A percentile compares a stretch with the other conserved stretches of the same genome.
phyloP scores from a whole-genome alignment of 2,329 filamentous ascomycete genomes.

The Aspergillus oerlinghausenensis region DNA sequence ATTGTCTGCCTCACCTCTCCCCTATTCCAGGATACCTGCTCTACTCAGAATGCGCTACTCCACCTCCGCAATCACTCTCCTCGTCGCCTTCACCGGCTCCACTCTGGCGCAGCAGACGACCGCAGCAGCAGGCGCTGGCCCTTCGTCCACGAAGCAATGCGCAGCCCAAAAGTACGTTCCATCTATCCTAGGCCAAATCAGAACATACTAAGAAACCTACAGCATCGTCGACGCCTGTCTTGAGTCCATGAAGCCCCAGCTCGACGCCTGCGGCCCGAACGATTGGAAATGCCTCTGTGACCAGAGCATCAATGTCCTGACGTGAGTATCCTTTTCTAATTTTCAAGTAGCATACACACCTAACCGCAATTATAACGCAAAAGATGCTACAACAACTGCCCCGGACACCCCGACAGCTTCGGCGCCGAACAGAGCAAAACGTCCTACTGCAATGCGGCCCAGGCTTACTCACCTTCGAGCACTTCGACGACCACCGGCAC shows the following conservation, averaged over 20 bases:
- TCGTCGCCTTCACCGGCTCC: background rate
- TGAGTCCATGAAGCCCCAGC: constrained; percentile 35
- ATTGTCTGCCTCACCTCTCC: background rate
- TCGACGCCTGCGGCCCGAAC: constrained; percentile 42
- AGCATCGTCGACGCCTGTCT: constrained; percentile 52
- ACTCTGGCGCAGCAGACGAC: background rate
- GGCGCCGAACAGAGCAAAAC: constrained; percentile 28
- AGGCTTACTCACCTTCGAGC: constrained; percentile 26
- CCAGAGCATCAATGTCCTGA: constrained; percentile 50
- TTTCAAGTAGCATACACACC: background rate
- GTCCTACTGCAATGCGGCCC: constrained; percentile 42
- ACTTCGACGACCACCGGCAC: constrained; percentile 7
- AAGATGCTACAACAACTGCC: constrained; percentile 64
- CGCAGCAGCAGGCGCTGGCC: background rate
- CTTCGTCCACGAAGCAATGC: constrained; percentile 2
- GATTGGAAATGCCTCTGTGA: constrained; percentile 57
- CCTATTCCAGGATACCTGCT: background rate
- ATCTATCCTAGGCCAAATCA: background rate
- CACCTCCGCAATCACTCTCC: background rate
- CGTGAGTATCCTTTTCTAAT: constrained; percentile 26
- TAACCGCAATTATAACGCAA: background rate
- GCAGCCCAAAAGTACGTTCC: constrained; percentile 15
- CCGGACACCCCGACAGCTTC: constrained; percentile 40
- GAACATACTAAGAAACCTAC: background rate
- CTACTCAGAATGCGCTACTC: background rate